These are phyloP conservation scores for Irpex sp. DNA, from an alignment of 1,284 basidiomycete species.

Conservation along the genomic window DNA sequence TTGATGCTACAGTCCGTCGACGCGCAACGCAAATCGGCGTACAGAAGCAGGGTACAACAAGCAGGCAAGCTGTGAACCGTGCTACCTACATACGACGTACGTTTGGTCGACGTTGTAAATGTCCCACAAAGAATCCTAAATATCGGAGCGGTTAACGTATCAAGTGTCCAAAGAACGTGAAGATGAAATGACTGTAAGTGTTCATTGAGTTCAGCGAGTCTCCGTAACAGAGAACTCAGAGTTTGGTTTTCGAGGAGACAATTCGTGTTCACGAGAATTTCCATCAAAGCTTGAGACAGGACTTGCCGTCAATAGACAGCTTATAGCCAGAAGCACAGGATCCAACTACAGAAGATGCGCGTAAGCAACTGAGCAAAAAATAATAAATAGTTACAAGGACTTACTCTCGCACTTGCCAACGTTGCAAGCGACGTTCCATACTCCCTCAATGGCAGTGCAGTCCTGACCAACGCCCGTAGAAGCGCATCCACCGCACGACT, in stretches of 20 bases:
- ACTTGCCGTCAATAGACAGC: constrained; percentile 42
- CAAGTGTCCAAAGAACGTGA: constrained; percentile 14
- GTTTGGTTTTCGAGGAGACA: neutral
- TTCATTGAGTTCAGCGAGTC: neutral
- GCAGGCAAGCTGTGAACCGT: neutral
- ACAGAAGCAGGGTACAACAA: constrained; percentile 2
- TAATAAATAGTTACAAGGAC: constrained; percentile 20
- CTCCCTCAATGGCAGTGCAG: constrained; percentile 64
- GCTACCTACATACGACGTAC: neutral
- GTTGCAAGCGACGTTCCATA: constrained; percentile 68
- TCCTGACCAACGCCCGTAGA: constrained; percentile 62
- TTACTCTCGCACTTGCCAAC: constrained; percentile 53
- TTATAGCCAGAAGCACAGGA: constrained; percentile 56
- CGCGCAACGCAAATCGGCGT: neutral
- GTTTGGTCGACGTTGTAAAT: neutral
- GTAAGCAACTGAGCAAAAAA: constrained; percentile 1
- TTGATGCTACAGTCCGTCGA: neutral
- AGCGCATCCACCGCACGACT: constrained; percentile 74
- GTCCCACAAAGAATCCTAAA: neutral
- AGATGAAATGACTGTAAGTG: constrained; percentile 12
- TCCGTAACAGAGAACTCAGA: neutral
- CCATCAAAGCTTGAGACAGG: constrained; percentile 48
- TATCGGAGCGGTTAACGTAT: neutral
- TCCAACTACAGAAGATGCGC: constrained; percentile 41
- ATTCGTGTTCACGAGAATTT: neutral